phyloP scores from a whole-genome alignment of 2,329 filamentous ascomycete species.

The Pseudomassariella vexata region DNA sequence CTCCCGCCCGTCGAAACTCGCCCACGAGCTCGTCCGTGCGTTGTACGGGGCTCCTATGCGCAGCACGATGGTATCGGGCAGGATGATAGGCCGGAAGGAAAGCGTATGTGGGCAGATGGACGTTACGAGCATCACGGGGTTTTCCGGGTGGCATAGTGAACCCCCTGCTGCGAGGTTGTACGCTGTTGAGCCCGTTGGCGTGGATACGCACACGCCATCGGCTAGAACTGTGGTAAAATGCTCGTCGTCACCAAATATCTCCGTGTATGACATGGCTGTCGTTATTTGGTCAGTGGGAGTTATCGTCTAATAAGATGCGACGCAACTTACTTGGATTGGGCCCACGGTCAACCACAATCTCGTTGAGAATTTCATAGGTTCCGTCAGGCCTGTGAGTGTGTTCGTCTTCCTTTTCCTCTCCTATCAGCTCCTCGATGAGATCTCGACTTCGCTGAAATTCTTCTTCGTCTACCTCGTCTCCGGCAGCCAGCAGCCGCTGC shows the following conservation, averaged over 20 bases:
- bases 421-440: constrained; percentile 84
- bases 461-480: constrained; percentile 17
- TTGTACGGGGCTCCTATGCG: constrained; percentile 93
- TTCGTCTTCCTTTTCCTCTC: constrained; percentile 76
- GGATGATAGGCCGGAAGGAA: constrained; percentile 91
- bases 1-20: constrained; percentile 94
- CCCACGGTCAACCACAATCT: constrained; percentile 91
- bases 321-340: constrained; percentile 79
- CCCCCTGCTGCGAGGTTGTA: constrained; percentile 97
- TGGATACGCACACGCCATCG: constrained; percentile 89
- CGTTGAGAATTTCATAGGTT: constrained; percentile 88
- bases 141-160: constrained; percentile 90
- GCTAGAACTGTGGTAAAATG: constrained; percentile 92
- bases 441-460: constrained; percentile 48
- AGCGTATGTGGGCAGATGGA: constrained; percentile 93
- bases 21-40: constrained; percentile 84
- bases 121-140: constrained; percentile 90
- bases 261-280: constrained; percentile 86
- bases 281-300: constrained; percentile 5
- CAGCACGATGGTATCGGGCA: constrained; percentile 92
- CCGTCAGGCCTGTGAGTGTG: constrained; percentile 80
- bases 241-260: constrained; percentile 91
- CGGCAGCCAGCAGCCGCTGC: constrained; percentile 15
- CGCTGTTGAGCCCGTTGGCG: constrained; percentile 88
- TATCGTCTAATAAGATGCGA: constrained; percentile 1